These are phyloP conservation scores for Ustilago esculenta DNA, from an alignment of 1,284 basidiomycete genomes.

Conservation along the genomic window DNA sequence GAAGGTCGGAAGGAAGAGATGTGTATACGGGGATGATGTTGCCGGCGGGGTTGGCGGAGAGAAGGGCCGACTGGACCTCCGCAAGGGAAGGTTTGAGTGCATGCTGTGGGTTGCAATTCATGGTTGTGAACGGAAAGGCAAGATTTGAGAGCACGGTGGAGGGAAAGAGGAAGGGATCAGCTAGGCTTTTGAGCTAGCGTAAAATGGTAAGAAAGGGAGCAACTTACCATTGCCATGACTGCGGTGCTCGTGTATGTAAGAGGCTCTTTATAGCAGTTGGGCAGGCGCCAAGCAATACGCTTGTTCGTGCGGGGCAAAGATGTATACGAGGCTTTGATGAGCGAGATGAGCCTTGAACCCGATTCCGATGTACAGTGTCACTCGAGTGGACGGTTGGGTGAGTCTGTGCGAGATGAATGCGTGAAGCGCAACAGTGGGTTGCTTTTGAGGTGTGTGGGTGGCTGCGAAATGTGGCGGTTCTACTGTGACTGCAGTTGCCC, in stretches of 20 bases:
- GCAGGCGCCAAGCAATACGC: not conserved
- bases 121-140: not conserved
- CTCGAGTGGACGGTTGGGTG: not conserved
- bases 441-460: constrained; percentile 3
- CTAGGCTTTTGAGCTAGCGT: not conserved
- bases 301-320: too few relatives aligned
- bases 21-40: constrained; percentile 93
- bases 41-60: constrained; percentile 69
- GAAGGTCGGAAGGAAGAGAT: constrained; percentile 90
- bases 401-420: constrained; percentile 1
- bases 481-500: not conserved
- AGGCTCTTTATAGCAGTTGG: constrained; percentile 6
- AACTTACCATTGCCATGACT: constrained; percentile 44
- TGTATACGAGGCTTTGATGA: not conserved
- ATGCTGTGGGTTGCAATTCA: constrained; percentile 24
- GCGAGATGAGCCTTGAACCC: too few relatives aligned
- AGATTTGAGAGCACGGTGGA: too few relatives aligned
- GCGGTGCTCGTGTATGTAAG: constrained; percentile 5
- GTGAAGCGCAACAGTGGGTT: constrained; percentile 5
- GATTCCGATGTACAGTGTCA: too few relatives aligned
- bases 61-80: constrained; percentile 57
- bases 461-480: too few relatives aligned
- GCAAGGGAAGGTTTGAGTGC: constrained; percentile 53
- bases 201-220: not conserved
- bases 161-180: too few relatives aligned